Percentiles rank a stretch among this genome's conserved stretches.
Conservation (phyloP, 768 basidiomycete genomes). For the Flagelloscypha sp. region DNA sequence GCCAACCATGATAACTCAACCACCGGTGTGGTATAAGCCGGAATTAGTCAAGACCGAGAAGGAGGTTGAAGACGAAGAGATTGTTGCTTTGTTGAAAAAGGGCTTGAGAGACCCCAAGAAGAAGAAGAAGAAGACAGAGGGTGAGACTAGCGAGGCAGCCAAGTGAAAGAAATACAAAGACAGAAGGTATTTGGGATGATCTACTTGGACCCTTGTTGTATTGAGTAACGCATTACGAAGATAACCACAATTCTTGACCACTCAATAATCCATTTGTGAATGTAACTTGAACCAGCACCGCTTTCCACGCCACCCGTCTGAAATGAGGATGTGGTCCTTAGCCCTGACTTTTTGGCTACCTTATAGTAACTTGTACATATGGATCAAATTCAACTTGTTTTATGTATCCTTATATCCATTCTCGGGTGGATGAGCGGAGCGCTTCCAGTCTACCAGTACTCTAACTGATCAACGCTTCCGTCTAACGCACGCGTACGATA, state of each 20-base stretch:
- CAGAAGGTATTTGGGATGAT: conserved; percentile 13
- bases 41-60: conserved; percentile 88
- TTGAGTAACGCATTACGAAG: background rate
- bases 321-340: no score
- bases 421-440: no score
- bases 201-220: background rate
- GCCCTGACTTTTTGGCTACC: no score
- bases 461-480: no score
- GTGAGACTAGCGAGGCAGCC: conserved; percentile 35
- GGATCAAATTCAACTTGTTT: no score
- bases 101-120: conserved; percentile 86
- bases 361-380: no score
- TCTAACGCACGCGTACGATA: no score
- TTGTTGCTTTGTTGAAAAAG: conserved; percentile 71
- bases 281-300: no score
- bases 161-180: conserved; percentile 19
- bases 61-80: conserved; percentile 79
- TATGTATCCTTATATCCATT: no score
- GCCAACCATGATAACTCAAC: conserved; percentile 78
- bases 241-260: no score
- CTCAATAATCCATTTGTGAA: conserved; percentile 4
- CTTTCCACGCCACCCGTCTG: no score
- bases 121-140: conserved; percentile 76
- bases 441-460: no score
- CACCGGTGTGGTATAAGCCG: conserved; percentile 88